Conservation (phyloP, 805 yeast genomes). For the Kluyveromyces siamensis region DNA sequence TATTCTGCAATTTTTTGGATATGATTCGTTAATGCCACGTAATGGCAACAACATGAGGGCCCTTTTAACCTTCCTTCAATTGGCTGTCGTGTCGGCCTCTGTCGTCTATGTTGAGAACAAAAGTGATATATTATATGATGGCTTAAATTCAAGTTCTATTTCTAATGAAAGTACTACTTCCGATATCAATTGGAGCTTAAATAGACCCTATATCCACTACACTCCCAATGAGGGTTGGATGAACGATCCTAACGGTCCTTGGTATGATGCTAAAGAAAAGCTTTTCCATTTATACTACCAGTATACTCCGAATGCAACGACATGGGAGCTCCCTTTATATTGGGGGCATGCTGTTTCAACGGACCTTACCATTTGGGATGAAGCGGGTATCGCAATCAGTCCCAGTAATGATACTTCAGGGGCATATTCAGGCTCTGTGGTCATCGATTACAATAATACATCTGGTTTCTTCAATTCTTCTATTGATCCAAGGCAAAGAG, state of each 20-base stretch:
- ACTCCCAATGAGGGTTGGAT: constrained; percentile 32
- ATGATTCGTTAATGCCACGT: not conserved
- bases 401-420: constrained; percentile 24
- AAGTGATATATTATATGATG: not conserved
- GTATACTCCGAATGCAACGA: constrained; percentile 28
- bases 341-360: constrained; percentile 37
- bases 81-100: not conserved
- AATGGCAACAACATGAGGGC: not conserved
- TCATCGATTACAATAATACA: constrained; percentile 31
- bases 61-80: not conserved
- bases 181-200: not conserved
- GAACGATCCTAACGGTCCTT: constrained; percentile 39
- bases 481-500: constrained; percentile 24
- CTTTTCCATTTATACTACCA: constrained; percentile 33
- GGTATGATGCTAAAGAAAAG: constrained; percentile 25
- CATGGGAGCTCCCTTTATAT: constrained; percentile 28
- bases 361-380: constrained; percentile 29
- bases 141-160: not conserved
- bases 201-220: constrained; percentile 23
- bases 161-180: not conserved
- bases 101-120: not conserved
- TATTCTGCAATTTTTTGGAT: not conserved
- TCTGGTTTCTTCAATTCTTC: constrained; percentile 27
- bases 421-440: constrained; percentile 32
- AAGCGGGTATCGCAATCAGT: constrained; percentile 27